Conservation (phyloP, 225 moss, liverwort and hornwort genomes). For the Rhytidiadelphus loreus region DNA sequence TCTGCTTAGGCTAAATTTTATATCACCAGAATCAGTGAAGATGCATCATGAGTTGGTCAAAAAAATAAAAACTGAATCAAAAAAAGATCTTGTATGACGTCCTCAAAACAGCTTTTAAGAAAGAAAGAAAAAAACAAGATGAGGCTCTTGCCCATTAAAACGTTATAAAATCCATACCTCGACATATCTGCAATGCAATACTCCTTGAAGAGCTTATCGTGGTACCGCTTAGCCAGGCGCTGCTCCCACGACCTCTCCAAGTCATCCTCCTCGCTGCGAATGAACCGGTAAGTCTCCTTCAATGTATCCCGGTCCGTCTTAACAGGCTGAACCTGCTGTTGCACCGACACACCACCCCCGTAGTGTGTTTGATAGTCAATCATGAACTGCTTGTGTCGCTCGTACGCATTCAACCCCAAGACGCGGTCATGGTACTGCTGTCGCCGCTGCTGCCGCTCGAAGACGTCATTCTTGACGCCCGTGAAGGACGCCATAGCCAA, state of each 20-base stretch:
- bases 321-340: conserved; percentile 17
- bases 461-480: conserved; percentile 33
- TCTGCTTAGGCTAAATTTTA: background rate
- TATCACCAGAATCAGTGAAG: background rate
- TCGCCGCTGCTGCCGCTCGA: conserved; percentile 46
- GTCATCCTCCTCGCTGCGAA: conserved; percentile 89
- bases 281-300: conserved; percentile 90
- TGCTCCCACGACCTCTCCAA: conserved; percentile 87
- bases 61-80: too few relatives aligned
- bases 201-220: conserved; percentile 98
- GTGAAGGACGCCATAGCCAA: conserved; percentile 43
- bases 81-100: background rate
- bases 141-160: background rate
- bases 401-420: conserved; percentile 54
- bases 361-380: conserved; percentile 40
- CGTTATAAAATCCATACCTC: background rate
- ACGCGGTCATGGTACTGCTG: conserved; percentile 42
- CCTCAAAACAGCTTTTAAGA: background rate
- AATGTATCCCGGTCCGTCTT: conserved; percentile 89
- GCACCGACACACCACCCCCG: background rate
- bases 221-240: conserved; percentile 92
- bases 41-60: background rate
- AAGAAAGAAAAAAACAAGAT: background rate
- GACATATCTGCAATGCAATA: conserved; percentile 73
- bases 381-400: conserved; percentile 68